Percentiles rank a stretch among this genome's conserved stretches.
Conservation (phyloP, 257 asterid genomes). For the Henckelia pumila region DNA sequence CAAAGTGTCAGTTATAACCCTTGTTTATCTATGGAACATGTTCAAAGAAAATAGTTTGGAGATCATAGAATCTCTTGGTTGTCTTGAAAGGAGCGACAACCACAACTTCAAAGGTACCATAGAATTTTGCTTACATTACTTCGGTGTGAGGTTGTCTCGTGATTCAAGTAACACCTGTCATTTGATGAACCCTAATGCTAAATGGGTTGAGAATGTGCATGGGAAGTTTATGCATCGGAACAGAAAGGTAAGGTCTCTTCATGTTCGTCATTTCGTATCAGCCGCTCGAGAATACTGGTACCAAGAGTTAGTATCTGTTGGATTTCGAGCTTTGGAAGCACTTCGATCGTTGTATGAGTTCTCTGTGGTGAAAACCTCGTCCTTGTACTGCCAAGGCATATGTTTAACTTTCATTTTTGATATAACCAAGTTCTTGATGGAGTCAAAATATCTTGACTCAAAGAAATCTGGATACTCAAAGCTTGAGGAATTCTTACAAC, state of each 20-base stretch:
- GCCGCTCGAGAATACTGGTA: constrained; percentile 45
- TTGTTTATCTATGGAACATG: constrained; percentile 42
- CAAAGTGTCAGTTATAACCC: constrained; percentile 36
- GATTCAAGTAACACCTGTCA: constrained; percentile 17
- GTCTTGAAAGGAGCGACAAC: constrained; percentile 23
- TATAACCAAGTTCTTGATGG: constrained; percentile 32
- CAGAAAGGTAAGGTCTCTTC: constrained; percentile 25
- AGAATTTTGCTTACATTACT: constrained; percentile 42
- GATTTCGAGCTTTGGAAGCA: constrained; percentile 41
- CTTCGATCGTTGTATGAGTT: constrained; percentile 39
- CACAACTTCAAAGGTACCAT: constrained; percentile 2
- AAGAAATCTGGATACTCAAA: constrained; percentile 16
- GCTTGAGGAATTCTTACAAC: constrained; percentile 23
- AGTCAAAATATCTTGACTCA: constrained; percentile 20
- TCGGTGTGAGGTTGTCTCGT: constrained; percentile 44
- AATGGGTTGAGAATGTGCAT: constrained; percentile 43
- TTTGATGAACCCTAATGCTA: constrained; percentile 48
- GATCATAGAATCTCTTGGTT: constrained; percentile 33
- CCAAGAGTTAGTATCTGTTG: constrained; percentile 36
- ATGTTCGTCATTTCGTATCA: constrained; percentile 35
- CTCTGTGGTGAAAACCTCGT: neutral
- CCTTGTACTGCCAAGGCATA: constrained; percentile 32
- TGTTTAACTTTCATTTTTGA: constrained; percentile 37
- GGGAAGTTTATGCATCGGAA: constrained; percentile 20
- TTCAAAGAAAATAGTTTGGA: constrained; percentile 31